phyloP scores from a whole-genome alignment of 2,329 filamentous ascomycete genomes.

The Parascedosporium putredinis region DNA sequence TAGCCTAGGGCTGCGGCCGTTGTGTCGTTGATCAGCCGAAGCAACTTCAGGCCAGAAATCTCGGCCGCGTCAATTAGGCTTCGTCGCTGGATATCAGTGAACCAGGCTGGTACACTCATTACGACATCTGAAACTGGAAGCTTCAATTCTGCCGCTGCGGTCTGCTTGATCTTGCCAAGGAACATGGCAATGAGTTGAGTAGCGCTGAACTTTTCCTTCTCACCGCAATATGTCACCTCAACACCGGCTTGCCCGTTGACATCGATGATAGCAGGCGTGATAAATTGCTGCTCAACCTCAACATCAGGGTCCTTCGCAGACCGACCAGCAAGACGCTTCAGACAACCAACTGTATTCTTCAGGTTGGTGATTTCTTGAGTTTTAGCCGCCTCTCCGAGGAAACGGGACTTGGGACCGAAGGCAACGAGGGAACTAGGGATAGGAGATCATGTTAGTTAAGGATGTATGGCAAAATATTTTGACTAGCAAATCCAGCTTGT shows the following conservation, averaged over 20 bases:
- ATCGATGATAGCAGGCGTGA: slow-evolving; percentile 78
- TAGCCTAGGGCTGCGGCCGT: slow-evolving; percentile 93
- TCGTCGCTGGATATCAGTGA: slow-evolving; percentile 87
- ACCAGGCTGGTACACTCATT: slow-evolving; percentile 92
- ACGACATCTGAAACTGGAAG: slow-evolving; percentile 88
- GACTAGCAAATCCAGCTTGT: too few relatives aligned
- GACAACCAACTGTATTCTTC: slow-evolving; percentile 91
- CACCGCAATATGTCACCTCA: slow-evolving; percentile 84
- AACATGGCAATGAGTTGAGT: slow-evolving; percentile 94
- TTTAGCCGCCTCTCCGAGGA: slow-evolving; percentile 91
- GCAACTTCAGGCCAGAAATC: slow-evolving; percentile 83
- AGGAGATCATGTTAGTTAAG: slow-evolving; percentile 9
- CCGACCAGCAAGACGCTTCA: slow-evolving; percentile 89
- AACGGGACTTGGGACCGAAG: slow-evolving; percentile 88
- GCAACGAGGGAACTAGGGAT: slow-evolving; percentile 71
- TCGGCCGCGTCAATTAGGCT: slow-evolving; percentile 84
- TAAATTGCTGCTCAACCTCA: slow-evolving; percentile 82
- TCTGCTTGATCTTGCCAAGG: slow-evolving; percentile 87
- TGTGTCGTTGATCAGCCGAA: slow-evolving; percentile 95
- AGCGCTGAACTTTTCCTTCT: slow-evolving; percentile 92
- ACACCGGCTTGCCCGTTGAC: slow-evolving; percentile 90
- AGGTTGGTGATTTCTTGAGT: slow-evolving; percentile 99
- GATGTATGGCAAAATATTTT: too few relatives aligned
- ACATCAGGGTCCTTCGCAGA: slow-evolving; percentile 83
- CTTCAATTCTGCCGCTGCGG: slow-evolving; percentile 76